Evolutionary conservation across 257 asterid species (phyloP).

Genomic region (Solanum megistacrolobum): DNA sequence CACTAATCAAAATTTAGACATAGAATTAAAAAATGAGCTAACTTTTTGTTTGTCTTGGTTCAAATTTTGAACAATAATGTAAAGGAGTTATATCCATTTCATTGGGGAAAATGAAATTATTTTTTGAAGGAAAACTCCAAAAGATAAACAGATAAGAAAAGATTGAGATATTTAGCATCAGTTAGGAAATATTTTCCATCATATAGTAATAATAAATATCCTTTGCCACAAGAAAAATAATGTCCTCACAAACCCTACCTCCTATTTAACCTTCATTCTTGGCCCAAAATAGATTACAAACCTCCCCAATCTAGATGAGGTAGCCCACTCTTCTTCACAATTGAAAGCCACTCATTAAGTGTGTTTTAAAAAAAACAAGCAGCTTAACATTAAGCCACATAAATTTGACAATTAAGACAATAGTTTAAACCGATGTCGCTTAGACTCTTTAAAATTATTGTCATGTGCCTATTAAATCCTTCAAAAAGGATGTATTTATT

Average conservation of each 20-base stretch:
- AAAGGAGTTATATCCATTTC: neutral
- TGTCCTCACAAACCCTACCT: constrained; percentile 15
- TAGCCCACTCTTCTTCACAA: neutral
- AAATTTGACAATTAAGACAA: neutral
- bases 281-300: constrained; percentile 2
- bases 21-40: neutral
- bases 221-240: neutral
- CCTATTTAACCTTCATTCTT: neutral
- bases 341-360: neutral
- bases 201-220: neutral
- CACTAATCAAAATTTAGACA: neutral
- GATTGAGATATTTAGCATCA: neutral
- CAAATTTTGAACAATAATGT: neutral
- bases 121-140: neutral
- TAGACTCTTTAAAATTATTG: neutral
- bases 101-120: neutral
- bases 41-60: neutral
- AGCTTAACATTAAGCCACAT: neutral
- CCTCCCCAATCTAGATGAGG: neutral
- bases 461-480: neutral
- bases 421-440: neutral
- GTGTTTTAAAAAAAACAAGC: neutral
- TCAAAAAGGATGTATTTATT: neutral
- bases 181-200: neutral
- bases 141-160: neutral